Base-by-base conservation (phyloP, 306 rosid genomes). In the Quercus robur region DNA sequence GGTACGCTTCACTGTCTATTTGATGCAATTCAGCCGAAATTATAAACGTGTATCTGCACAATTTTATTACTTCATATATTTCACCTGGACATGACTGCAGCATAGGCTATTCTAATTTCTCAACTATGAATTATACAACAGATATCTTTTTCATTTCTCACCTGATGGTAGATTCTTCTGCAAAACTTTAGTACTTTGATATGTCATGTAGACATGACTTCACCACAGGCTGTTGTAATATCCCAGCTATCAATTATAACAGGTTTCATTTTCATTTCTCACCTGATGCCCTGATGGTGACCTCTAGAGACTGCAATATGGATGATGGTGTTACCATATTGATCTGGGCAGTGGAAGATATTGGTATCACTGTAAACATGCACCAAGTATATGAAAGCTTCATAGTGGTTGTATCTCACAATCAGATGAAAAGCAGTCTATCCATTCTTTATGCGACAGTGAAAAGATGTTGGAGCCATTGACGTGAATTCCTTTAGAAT, bases 371-470 rank as follows among this genome's bases (percentile, higher is more conserved):
- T 86, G 67, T 78, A 78, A 71, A 85, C 69, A 8, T 69, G 80
- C 8, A 84, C 74, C 90, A 94, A 85, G 86, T 75, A 85, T n/a
- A 77, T 28, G 41, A 94, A 70, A 35, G 94, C 94, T 75, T 90
- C 85, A 7, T 73, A 64, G 11, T 84, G 87, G 23, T 90, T 89
- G 3, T 84, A 84, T 76, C 89, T 89, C 75, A 89, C 93, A 18
- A 84, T 89, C 30, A 94, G 68, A 84, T 94, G 98, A 80, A 91
- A 82, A 2, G 85, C 77, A 4, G 89, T 91, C 83, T 94, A 92
- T 63, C 90, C 91, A 44, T 85, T 91, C 77, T 59, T 84, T 3
- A 94, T 88, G 19, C 49, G 79, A 28, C 80, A 69, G 15, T 81
- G 78, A 78, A 86, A 87, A 30, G 97, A 84, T 4, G 85, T 82